Conservation (phyloP, 2,329 filamentous ascomycete species). For the Passalora sequoiae region DNA sequence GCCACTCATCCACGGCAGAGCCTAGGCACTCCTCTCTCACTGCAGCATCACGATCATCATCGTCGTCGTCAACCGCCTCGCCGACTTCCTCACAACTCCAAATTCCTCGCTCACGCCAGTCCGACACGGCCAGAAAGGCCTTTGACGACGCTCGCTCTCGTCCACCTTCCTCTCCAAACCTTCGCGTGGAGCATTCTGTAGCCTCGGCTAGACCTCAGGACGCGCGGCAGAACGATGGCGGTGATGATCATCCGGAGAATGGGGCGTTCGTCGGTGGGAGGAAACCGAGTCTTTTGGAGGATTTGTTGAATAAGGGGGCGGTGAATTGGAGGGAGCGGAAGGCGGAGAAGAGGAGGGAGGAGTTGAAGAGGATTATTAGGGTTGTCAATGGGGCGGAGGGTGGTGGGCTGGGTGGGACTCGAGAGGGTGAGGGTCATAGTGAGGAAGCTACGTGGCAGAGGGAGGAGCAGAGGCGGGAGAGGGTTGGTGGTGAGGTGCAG, state of each 20-base stretch:
- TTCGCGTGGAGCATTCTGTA: conserved; percentile 11
- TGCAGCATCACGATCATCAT: too few species aligned
- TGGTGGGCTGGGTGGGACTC: too few species aligned
- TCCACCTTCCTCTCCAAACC: conserved; percentile 1
- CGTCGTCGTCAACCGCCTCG: too few species aligned
- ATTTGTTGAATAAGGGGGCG: conserved; percentile 21
- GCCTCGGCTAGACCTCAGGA: conserved; percentile 21
- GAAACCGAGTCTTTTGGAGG: conserved; percentile 13
- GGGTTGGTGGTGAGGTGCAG: conserved; percentile 4
- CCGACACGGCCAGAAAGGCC: conserved; percentile 17
- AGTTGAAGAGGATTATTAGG: conserved; percentile 32
- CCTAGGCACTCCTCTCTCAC: too few species aligned
- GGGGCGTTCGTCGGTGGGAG: conserved; percentile 7
- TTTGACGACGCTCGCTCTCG: conserved; percentile 23
- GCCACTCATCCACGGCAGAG: not conserved
- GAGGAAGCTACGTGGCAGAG: too few species aligned
- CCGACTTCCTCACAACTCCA: conserved; percentile 11
- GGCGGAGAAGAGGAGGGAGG: conserved; percentile 30
- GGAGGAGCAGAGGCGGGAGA: conserved; percentile 5
- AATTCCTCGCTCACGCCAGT: conserved; percentile 17
- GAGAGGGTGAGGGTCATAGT: too few species aligned
- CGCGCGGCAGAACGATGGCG: conserved; percentile 21
- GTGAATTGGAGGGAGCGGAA: conserved; percentile 25
- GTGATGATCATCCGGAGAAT: not conserved
- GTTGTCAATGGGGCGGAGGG: conserved; percentile 18